A percentile compares a stretch with the other conserved stretches of the same genome.
Conservation (phyloP, 2,329 filamentous ascomycete genomes). For the Exophiala dermatitidis region DNA sequence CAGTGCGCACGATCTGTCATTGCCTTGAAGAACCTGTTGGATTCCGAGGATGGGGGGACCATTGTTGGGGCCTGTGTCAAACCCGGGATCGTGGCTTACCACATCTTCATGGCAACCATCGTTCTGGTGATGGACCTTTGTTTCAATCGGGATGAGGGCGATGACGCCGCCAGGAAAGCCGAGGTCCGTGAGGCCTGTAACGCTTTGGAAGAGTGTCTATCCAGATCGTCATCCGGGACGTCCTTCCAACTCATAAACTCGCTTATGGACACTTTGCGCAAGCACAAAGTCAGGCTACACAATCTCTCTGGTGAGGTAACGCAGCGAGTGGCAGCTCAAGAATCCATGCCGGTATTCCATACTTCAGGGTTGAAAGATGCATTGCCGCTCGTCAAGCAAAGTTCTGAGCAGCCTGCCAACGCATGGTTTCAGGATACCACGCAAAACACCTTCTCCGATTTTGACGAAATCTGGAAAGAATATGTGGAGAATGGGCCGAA, state of each 20-base stretch:
- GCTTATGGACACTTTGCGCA: slow-evolving; percentile 34
- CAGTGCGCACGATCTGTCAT: slow-evolving; percentile 36
- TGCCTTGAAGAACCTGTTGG: slow-evolving; percentile 33
- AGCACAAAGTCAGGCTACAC: slow-evolving; percentile 26
- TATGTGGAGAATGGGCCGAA: slow-evolving; percentile 19
- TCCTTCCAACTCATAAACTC: slow-evolving; percentile 34
- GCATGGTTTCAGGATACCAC: slow-evolving; percentile 1
- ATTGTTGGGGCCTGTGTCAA: slow-evolving; percentile 21
- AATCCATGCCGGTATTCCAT: background rate
- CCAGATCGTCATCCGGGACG: slow-evolving; percentile 30
- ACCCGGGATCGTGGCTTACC: slow-evolving; percentile 32
- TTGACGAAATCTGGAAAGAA: slow-evolving; percentile 24
- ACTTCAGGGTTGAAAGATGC: background rate
- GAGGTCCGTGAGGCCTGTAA: slow-evolving; percentile 36
- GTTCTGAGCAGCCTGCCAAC: background rate
- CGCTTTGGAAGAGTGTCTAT: slow-evolving; percentile 34
- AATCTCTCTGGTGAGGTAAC: background rate
- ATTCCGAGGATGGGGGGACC: slow-evolving; percentile 25
- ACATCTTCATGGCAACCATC: slow-evolving; percentile 37
- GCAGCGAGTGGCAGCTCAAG: background rate
- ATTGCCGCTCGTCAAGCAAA: background rate
- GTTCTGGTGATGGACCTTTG: slow-evolving; percentile 37
- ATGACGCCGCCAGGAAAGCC: slow-evolving; percentile 32
- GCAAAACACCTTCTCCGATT: slow-evolving; percentile 16
- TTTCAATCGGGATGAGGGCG: slow-evolving; percentile 36